These are phyloP conservation scores for Fusarium hainanense DNA, from an alignment of 2,329 filamentous ascomycete species.

Conservation along the genomic window DNA sequence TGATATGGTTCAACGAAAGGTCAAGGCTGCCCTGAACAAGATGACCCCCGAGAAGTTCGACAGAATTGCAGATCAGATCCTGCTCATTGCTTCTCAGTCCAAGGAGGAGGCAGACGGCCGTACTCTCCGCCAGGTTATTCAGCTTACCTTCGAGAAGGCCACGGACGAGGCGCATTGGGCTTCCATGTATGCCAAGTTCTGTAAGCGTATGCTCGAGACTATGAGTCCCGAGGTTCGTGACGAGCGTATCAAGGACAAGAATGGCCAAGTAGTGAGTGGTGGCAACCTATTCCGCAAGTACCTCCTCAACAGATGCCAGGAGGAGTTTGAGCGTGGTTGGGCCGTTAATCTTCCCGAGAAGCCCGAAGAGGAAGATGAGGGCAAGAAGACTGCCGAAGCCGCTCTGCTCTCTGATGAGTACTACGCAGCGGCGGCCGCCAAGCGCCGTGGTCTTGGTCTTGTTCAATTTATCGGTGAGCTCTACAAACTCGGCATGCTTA, in stretches of 20 bases:
- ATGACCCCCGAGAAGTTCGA: constrained; percentile 99
- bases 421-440: constrained; percentile 91
- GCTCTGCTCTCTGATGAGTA: constrained; percentile 95
- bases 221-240: constrained; percentile 97
- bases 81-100: constrained; percentile 91
- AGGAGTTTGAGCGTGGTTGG: constrained; percentile 99
- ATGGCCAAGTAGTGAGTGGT: constrained; percentile 86
- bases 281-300: constrained; percentile 98
- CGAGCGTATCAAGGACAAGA: constrained; percentile 92
- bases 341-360: constrained; percentile 82
- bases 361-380: constrained; percentile 71
- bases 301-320: constrained; percentile 96
- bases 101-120: constrained; percentile 95
- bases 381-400: constrained; percentile 73
- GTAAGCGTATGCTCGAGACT: constrained; percentile 93
- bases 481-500: constrained; percentile 98
- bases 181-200: constrained; percentile 98
- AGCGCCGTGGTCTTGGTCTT: constrained; percentile 95
- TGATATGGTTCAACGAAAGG: constrained; percentile 96
- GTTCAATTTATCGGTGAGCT: constrained; percentile 99
- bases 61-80: constrained; percentile 91
- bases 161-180: constrained; percentile 99
- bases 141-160: constrained; percentile 98
- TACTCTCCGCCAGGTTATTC: constrained; percentile 96
- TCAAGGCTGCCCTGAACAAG: constrained; percentile 98